Conservation (phyloP, 371 early-diverging fungal species). For the Polyrhizophydium stewartii region DNA sequence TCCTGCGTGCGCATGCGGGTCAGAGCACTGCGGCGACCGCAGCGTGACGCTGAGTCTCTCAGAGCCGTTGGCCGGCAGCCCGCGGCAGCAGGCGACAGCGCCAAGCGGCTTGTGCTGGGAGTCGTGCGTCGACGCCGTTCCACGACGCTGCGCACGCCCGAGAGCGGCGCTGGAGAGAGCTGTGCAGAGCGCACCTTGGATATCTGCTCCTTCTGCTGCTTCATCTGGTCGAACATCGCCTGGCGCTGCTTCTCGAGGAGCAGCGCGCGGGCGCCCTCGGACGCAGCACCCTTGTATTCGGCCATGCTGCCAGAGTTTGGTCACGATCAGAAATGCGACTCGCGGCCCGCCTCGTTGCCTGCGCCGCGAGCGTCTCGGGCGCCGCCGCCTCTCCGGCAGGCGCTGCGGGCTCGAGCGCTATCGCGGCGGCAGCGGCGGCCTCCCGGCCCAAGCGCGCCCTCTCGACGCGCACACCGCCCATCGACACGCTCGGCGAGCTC, state of each 20-base stretch:
- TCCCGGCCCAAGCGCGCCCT: not conserved
- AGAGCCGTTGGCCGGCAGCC: not conserved
- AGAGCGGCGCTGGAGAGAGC: too few species aligned
- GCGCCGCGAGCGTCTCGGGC: not conserved
- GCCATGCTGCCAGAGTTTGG: too few species aligned
- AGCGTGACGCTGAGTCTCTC: not conserved
- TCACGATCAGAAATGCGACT: too few species aligned
- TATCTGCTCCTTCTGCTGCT: conserved; percentile 72
- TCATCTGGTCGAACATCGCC: conserved; percentile 68
- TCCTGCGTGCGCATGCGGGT: conserved; percentile 43
- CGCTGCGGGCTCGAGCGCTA: not conserved
- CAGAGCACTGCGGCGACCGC: conserved; percentile 2
- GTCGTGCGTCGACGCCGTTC: not conserved
- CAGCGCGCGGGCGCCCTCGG: conserved; percentile 63
- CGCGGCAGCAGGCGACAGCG: too few species aligned
- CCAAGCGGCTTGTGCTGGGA: not conserved
- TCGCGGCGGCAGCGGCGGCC: not conserved
- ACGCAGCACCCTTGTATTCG: too few species aligned
- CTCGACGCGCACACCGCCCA: not conserved
- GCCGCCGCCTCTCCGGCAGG: not conserved
- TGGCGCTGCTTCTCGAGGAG: conserved; percentile 72
- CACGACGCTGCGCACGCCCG: too few species aligned
- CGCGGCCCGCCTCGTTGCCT: not conserved
- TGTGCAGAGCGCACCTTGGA: conserved; percentile 51
- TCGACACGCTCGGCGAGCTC: conserved; percentile 3